A percentile compares a stretch with the other conserved stretches of the same genome.
Conservation (phyloP, 148 eudicot genomes). For the Heliamphora exappendiculata region DNA sequence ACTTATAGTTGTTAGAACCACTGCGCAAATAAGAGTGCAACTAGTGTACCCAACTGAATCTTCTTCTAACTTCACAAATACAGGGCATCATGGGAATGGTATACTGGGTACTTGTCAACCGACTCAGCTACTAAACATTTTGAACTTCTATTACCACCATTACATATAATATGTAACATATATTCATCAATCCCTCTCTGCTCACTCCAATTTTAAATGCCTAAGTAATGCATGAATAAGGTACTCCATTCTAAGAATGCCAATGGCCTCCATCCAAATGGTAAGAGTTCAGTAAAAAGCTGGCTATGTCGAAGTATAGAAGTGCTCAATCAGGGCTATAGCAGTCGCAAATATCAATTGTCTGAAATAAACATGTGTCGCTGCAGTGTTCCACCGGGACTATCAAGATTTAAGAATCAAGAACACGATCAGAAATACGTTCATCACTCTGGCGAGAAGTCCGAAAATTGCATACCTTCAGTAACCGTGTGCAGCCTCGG, state of each 20-base stretch:
- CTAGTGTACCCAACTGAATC: background rate
- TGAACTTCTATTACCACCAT: background rate
- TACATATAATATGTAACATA: background rate
- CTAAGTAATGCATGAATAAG: background rate
- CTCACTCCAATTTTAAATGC: background rate
- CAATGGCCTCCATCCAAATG: background rate
- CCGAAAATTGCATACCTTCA: slow-evolving; percentile 41
- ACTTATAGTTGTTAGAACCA: background rate
- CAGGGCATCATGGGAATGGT: background rate
- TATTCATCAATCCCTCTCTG: background rate
- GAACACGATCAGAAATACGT: too few relatives aligned
- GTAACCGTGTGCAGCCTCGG: slow-evolving; percentile 64
- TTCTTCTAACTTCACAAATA: background rate
- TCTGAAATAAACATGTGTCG: background rate
- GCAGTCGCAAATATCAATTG: slow-evolving; percentile 1
- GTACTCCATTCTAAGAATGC: background rate
- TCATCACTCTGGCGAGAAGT: slow-evolving; percentile 9
- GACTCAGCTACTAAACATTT: background rate
- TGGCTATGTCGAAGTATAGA: background rate
- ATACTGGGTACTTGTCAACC: background rate
- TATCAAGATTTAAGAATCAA: background rate
- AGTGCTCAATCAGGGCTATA: background rate
- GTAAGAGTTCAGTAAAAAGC: background rate
- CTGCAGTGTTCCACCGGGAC: background rate
- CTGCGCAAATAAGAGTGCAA: background rate